Evolutionary conservation across 495 filamentous ascomycete genomes (phyloP).

Genomic region (Podospora sp.): DNA sequence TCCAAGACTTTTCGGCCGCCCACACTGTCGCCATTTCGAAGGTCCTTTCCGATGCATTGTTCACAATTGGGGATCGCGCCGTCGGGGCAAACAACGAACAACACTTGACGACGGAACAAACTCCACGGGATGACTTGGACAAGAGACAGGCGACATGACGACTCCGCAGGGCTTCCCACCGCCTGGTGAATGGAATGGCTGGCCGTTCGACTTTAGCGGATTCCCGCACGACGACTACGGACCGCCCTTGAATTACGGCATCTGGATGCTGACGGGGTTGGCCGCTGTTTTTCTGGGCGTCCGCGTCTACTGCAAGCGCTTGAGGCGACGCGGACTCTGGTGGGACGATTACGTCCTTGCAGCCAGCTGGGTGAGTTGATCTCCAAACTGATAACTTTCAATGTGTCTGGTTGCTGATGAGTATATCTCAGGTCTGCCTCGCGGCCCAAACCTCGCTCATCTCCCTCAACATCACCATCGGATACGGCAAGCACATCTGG

Average conservation of each 20-base stretch:
- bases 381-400: background rate
- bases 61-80: too few species aligned
- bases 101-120: too few species aligned
- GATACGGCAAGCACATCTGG: conserved; percentile 35
- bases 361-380: conserved; percentile 32
- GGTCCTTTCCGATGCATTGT: too few species aligned
- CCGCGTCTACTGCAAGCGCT: conserved; percentile 18
- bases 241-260: background rate
- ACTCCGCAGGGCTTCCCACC: background rate
- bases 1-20: too few species aligned
- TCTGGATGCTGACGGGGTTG: conserved; percentile 3
- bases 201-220: conserved; percentile 6
- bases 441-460: conserved; percentile 17
- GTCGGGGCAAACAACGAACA: too few species aligned
- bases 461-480: conserved; percentile 22
- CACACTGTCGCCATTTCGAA: too few species aligned
- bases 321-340: conserved; percentile 29
- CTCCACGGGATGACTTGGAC: too few species aligned
- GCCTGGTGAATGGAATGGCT: conserved; percentile 10
- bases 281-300: background rate
- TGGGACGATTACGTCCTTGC: conserved; percentile 39
- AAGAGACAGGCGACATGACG: too few species aligned
- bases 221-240: conserved; percentile 10
- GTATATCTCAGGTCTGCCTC: conserved; percentile 17
- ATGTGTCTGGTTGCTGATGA: background rate